Evolutionary conservation across 2,329 filamentous ascomycete genomes (phyloP), one percentile per base, ranked within the genome.

Genomic region (Stromatinia cepivora): DNA sequence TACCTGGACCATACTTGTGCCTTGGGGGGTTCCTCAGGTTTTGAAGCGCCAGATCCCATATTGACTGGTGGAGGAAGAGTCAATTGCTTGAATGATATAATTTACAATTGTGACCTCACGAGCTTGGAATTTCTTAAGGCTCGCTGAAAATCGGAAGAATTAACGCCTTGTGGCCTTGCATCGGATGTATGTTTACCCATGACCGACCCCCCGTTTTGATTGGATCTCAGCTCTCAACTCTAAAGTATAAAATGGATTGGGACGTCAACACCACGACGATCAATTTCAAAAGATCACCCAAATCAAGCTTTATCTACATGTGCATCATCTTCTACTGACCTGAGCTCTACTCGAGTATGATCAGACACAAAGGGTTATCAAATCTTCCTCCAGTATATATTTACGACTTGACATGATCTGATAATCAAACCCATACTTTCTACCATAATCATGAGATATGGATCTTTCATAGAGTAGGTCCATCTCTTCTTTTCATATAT

Each of bases 11-110:
- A 78, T 61, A 76, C 73, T 70, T 78, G 77, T 11, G 74, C 66
- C 58, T 70, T 73, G 36, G 76, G 74, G 22, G 70, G 53, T 25
- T 70, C 70, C 9, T 72, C 71, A 17, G 76, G 76, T 72, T 78
- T 78, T 1, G 77, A 78, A 66, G 73, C 72, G 42, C 73, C 71
- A 63, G 77, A 77, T 69, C 77, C 77, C 77, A 78, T 78, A 61
- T 64, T 75, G 70, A 73, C 54, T 65, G 61, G 48, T 68, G 45
- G 61, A 70, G 64, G 45, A 53, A 52, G 62, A 31, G 56, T 66
- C 61, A 69, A 61, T 50, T 62, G 53, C 57, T 46, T 64, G 66
- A 42, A 31, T n/a, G 39, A 39, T 34, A 48, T 22, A 48, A 64
- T 56, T 46, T 56, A 68, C 39, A 20, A 50, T 36, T 39, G 52